phyloP scores from a whole-genome alignment of 1,284 basidiomycete genomes.

The Pseudozyma thailandica region DNA sequence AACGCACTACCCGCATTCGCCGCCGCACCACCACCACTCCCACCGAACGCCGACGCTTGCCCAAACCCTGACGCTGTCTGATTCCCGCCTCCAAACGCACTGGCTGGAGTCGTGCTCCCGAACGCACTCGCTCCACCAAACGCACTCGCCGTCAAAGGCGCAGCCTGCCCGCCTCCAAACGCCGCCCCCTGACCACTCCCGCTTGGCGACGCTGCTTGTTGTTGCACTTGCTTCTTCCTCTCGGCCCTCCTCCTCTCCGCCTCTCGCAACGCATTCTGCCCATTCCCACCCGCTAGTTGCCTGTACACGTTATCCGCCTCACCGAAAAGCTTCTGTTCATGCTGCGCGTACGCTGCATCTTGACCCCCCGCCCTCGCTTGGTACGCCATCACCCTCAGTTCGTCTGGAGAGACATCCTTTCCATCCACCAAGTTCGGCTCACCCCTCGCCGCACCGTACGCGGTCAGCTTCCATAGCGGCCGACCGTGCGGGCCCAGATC shows the following conservation, averaged over 20 bases:
- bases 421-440: constrained; percentile 78
- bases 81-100: constrained; percentile 1
- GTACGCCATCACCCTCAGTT: constrained; percentile 72
- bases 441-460: constrained; percentile 80
- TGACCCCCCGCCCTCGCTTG: constrained; percentile 39
- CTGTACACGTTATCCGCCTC: constrained; percentile 34
- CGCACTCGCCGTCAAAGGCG: constrained; percentile 2
- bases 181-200: constrained; percentile 7
- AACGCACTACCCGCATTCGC: constrained; percentile 8
- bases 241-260: constrained; percentile 35
- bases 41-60: constrained; percentile 15
- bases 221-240: constrained; percentile 26
- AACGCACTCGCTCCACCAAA: constrained; percentile 19
- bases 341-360: constrained; percentile 35
- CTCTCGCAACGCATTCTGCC: constrained; percentile 18
- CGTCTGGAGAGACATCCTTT: constrained; percentile 82
- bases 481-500: constrained; percentile 56
- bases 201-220: constrained; percentile 1
- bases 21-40: too few relatives aligned
- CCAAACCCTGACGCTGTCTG: constrained; percentile 10
- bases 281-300: constrained; percentile 9
- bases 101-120: not conserved
- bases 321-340: constrained; percentile 35
- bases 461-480: constrained; percentile 84
- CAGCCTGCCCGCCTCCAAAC: constrained; percentile 20